These are phyloP conservation scores for Umbilicus rupestris DNA, from an alignment of 164 flowering plant species.

Conservation along the genomic window DNA sequence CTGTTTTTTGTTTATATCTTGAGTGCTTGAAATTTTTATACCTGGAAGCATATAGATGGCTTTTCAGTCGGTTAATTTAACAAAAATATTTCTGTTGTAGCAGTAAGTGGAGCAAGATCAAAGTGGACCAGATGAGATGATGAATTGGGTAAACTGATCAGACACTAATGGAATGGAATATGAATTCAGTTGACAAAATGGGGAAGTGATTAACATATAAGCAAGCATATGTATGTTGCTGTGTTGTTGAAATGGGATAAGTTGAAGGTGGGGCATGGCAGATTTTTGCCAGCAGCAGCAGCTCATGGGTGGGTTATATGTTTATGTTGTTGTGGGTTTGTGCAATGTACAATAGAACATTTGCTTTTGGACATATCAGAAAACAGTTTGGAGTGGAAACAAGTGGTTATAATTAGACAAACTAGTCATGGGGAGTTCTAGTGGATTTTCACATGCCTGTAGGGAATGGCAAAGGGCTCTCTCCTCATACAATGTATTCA, in stretches of 20 bases:
- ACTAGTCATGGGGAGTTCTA: neutral
- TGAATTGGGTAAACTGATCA: neutral
- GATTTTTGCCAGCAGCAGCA: conserved; percentile 1
- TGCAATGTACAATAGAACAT: neutral
- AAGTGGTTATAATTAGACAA: conserved; percentile 1
- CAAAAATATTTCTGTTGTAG: no score
- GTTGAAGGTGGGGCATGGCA: neutral
- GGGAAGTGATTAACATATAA: neutral
- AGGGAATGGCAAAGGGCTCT: neutral
- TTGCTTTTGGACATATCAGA: neutral
- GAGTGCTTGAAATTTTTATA: no score
- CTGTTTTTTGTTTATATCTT: no score
- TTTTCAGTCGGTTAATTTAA: no score
- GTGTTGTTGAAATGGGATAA: conserved; percentile 3
- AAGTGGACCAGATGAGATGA: neutral
- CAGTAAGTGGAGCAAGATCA: no score
- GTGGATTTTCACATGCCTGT: conserved; percentile 1
- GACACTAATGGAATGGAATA: neutral
- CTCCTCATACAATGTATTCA: neutral
- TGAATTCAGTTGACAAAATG: neutral
- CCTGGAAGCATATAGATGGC: no score
- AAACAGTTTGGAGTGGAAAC: conserved; percentile 4
- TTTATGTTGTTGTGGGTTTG: conserved; percentile 1
- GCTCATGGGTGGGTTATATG: neutral
- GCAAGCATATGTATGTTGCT: neutral